Evolutionary conservation across 192 early-diverging fungal species (phyloP), one percentile per base, ranked within the genome.

Genomic region (Pilaira anomala): DNA sequence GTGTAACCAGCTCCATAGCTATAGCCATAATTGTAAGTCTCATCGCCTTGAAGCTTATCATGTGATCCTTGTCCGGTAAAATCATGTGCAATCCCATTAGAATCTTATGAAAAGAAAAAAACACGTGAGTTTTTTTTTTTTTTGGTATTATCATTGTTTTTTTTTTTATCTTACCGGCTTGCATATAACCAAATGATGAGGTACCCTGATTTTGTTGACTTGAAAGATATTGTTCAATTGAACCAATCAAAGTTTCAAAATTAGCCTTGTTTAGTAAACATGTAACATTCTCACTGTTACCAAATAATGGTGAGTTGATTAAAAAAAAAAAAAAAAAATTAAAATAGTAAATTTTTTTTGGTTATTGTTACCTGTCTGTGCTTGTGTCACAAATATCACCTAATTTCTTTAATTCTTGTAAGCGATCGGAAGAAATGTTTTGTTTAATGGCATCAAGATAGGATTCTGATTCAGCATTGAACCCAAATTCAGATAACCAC

Each of bases 401-500:
- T 51, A 95, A 71, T 51, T 87, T 80, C 56, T 83, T 83, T 18
- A 98, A 75, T 18, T 78, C 77, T 30, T 90, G 85, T 1, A 86
- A 67, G 90, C 85, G 56, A 85, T 88, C 53, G 79, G 84, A 1
- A 84, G 71, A 55, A 19, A 94, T 74, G 22, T 90, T 78, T 4
- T 76, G 75, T 29, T 88, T 82, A 55, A 97, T 83, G 0, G 87
- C 77, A 13, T 93, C 89, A 54, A 88, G 86, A 68, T 99, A 97
- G 22, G 78, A 75, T 4, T 76, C 72, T 3, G 97, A 91, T 53
- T 87, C 80, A 39, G 83, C 82, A 3, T 83, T 67, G 64, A 85
- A 81, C 4, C 97, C 93, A 51, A 84, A 77, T 51, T 97, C 95
- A 8, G 83, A 81, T 7, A 99, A 79, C 72, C 86, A 85, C 82